These are phyloP conservation scores for Nakaseomyces sp. DNA, from an alignment of 1,139 yeast species.

Conservation along the genomic window DNA sequence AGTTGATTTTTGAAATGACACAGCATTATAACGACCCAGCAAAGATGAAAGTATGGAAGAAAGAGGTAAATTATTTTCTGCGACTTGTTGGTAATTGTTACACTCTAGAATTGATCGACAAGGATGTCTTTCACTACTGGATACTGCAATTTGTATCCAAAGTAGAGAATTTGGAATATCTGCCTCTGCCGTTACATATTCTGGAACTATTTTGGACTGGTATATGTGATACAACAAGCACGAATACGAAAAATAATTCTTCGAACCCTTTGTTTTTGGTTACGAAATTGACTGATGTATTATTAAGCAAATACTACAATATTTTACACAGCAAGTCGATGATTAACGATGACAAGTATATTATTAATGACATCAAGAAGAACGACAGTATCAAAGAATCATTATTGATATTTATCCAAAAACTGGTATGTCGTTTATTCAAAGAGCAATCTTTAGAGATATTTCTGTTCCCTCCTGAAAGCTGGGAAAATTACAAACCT, in stretches of 20 bases:
- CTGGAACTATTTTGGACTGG: slow-evolving; percentile 67
- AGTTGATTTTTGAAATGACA: slow-evolving; percentile 27
- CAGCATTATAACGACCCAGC: slow-evolving; percentile 24
- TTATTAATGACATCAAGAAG: slow-evolving; percentile 34
- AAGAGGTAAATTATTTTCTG: slow-evolving; percentile 49
- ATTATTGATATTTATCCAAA: slow-evolving; percentile 27
- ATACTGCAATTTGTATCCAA: slow-evolving; percentile 47
- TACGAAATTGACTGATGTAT: slow-evolving; percentile 50
- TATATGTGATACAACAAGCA: slow-evolving; percentile 24
- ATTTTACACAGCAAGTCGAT: slow-evolving; percentile 29
- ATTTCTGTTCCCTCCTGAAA: slow-evolving; percentile 58
- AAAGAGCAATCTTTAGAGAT: slow-evolving; percentile 49
- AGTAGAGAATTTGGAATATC: slow-evolving; percentile 37
- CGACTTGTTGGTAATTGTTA: slow-evolving; percentile 56
- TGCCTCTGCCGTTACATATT: slow-evolving; percentile 48
- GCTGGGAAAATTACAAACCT: slow-evolving; percentile 57
- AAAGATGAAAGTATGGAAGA: slow-evolving; percentile 38
- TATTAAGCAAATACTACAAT: slow-evolving; percentile 36
- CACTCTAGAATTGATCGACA: slow-evolving; percentile 58
- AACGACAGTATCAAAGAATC: slow-evolving; percentile 29
- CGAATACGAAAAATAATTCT: slow-evolving; percentile 1
- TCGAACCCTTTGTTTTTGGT: slow-evolving; percentile 35
- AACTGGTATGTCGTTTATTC: slow-evolving; percentile 43
- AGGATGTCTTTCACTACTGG: slow-evolving; percentile 53
- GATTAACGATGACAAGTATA: slow-evolving; percentile 32